Evolutionary conservation across 257 asterid species (phyloP).

Genomic region (Jacaranda mimosifolia): DNA sequence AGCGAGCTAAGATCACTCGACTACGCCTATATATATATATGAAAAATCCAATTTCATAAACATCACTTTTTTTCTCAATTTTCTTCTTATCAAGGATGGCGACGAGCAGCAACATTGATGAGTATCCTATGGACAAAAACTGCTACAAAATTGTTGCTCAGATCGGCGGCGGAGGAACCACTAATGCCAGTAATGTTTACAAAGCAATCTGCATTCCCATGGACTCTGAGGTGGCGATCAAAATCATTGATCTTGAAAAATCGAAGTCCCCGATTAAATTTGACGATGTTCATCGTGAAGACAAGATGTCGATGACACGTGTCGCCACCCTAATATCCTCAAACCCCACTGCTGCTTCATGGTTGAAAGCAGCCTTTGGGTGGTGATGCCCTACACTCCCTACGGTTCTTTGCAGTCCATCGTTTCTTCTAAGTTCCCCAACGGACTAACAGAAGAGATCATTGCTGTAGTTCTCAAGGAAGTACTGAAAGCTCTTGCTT

Average conservation of each 20-base stretch:
- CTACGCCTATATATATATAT: too few species aligned
- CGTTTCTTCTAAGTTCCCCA: conserved; percentile 48
- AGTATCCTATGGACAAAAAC: too few species aligned
- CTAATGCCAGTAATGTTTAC: conserved; percentile 49
- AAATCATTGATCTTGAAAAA: conserved; percentile 64
- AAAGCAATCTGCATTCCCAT: conserved; percentile 59
- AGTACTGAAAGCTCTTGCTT: conserved; percentile 49
- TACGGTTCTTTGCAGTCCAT: conserved; percentile 68
- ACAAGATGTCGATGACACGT: conserved; percentile 35
- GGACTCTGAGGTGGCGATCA: conserved; percentile 54
- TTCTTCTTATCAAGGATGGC: too few species aligned
- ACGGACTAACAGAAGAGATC: conserved; percentile 60
- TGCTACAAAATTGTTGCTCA: too few species aligned
- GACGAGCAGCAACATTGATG: conserved; percentile 45
- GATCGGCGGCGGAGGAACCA: too few species aligned
- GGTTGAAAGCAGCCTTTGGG: conserved; percentile 59
- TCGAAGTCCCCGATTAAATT: conserved; percentile 44
- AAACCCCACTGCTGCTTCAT: conserved; percentile 63
- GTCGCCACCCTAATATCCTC: conserved; percentile 66
- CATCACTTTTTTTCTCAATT: too few species aligned
- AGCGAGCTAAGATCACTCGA: too few species aligned
- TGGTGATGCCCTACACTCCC: conserved; percentile 72
- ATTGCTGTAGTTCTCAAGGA: conserved; percentile 57
- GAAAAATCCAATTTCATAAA: too few species aligned
- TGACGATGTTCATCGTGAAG: conserved; percentile 52